phyloP scores from a whole-genome alignment of 2,329 filamentous ascomycete species.

The Trichoderma sp. region DNA sequence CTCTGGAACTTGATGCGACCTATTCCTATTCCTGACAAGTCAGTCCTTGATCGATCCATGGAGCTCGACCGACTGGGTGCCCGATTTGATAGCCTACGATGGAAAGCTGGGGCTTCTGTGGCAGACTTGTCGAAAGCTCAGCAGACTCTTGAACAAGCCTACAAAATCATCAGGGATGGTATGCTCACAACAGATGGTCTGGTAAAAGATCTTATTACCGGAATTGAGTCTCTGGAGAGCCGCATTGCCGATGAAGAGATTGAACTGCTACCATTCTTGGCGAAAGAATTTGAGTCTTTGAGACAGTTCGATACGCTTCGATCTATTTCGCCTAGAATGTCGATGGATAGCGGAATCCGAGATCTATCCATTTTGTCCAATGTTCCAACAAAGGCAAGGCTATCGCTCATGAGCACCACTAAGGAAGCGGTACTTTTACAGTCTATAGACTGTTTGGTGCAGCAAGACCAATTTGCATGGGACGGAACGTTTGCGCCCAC shows the following conservation, averaged over 20 bases:
- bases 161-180: slow-evolving; percentile 52
- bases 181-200: slow-evolving; percentile 48
- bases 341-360: not conserved
- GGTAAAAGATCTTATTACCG: slow-evolving; percentile 50
- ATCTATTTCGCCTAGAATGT: slow-evolving; percentile 14
- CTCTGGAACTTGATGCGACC: slow-evolving; percentile 77
- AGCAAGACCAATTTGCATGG: slow-evolving; percentile 43
- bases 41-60: slow-evolving; percentile 48
- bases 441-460: slow-evolving; percentile 50
- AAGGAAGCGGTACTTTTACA: slow-evolving; percentile 47
- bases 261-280: slow-evolving; percentile 52
- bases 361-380: slow-evolving; percentile 49
- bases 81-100: slow-evolving; percentile 62
- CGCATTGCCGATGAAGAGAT: slow-evolving; percentile 46
- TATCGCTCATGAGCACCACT: slow-evolving; percentile 39
- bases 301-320: slow-evolving; percentile 55
- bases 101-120: slow-evolving; percentile 57
- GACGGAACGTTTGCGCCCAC: slow-evolving; percentile 45
- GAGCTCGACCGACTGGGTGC: slow-evolving; percentile 58
- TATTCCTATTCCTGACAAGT: slow-evolving; percentile 50
- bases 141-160: slow-evolving; percentile 57
- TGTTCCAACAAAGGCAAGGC: slow-evolving; percentile 38
- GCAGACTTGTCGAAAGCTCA: slow-evolving; percentile 56
- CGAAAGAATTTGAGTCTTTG: slow-evolving; percentile 57
- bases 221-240: slow-evolving; percentile 55